Base-by-base conservation (phyloP, 352 stramenopile genomes). In the Pythium pyrilobum region DNA sequence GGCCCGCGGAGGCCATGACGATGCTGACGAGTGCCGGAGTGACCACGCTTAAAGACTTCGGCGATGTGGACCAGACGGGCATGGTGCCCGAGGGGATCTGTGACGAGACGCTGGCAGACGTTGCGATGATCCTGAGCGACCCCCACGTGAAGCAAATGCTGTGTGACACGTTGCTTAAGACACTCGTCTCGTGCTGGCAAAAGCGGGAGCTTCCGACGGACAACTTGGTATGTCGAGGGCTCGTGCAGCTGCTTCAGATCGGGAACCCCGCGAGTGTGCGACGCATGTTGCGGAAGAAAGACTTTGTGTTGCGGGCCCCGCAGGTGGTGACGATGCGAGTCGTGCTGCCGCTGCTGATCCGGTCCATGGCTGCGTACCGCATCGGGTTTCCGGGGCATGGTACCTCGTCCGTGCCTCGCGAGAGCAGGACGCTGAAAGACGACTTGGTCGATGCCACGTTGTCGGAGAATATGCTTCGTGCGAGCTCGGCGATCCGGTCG, bases 241-340 rank as follows among this genome's bases (percentile, higher is more conserved):
- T 92, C n/a, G 81, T 95, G 8, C 81, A 95, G 62, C 73, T 95
- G 29, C 60, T 95, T 38, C 84, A 95, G 49, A 72, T 95, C 34
- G 84, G 84, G 2, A 92, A 91, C 34, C 66, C 81, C 3, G 77
- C 80, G 18, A 89, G 80, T 43, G 71, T 95, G 23, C 79, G 84
- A 3, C 75, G 84, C 8, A 95, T 92, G 84, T 73, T 92, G 45
- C 81, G 84, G 16, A 91, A 91, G 60, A 75, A 85, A 37, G 84
- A 95, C 41, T 92, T 76, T 28, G 71, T 92, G n/a, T 40, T 95
- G 21, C 77, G 81, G 24, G 75, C 81, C 12, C 81, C 84, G 4
- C 80, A 88, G 55, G 81, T 92, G 4, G 67, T 91, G 18, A 87
- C 79, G 8, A 89, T 92, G 75, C 81, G 84, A 21, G 77, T 95